Base-by-base conservation (phyloP, 257 asterid species). In the Solanum clarkiae region DNA sequence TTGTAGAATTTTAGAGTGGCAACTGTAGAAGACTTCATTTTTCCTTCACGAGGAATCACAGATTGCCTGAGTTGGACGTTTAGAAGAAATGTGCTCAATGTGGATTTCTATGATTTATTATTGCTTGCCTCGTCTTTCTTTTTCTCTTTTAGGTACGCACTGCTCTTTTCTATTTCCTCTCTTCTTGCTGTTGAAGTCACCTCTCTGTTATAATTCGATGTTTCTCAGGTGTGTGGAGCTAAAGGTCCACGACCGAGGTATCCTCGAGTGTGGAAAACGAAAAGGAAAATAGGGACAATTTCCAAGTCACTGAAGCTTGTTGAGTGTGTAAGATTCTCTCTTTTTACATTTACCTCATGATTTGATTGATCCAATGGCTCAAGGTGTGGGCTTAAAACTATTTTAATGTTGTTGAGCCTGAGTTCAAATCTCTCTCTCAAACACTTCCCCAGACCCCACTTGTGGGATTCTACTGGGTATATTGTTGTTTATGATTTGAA, bases 231-330 rank as follows among this genome's bases (percentile, higher is more conserved):
- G 60, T 94, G 96, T 84, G 97, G 92, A 82, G 95, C 96, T 87
- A 95, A 94, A 92, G 98, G 98, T 86, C 99, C 98, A 65, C 92
- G 98, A 70, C 98, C 98, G 69, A 93, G 99, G 91, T 92, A 88
- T 88, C 98, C 98, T 68, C 92, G 98, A 62, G 98, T 94, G 54
- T 96, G 99, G 98, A 96, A 92, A 90, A 92, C 92, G 66, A 91
- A 88, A 72, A 92, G 71, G 91, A 94, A 72, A 89, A 93, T 92
- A 66, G 98, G 99, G 86, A 96, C 98, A 49, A 83, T 96, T 85
- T 95, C 98, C 66, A 95, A 95, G 88, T 94, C 98, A 71, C 13
- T 92, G 80, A 96, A 94, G 90, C 92, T 96, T 86, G 94, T 95
- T 57, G 97, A 93, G 80, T 91, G 97, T 87, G 99, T 96, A 92